Evolutionary conservation across 176 grass and related monocot species (phyloP), one percentile per base, ranked within the genome.

Genomic region (Phoenix roebelenii): DNA sequence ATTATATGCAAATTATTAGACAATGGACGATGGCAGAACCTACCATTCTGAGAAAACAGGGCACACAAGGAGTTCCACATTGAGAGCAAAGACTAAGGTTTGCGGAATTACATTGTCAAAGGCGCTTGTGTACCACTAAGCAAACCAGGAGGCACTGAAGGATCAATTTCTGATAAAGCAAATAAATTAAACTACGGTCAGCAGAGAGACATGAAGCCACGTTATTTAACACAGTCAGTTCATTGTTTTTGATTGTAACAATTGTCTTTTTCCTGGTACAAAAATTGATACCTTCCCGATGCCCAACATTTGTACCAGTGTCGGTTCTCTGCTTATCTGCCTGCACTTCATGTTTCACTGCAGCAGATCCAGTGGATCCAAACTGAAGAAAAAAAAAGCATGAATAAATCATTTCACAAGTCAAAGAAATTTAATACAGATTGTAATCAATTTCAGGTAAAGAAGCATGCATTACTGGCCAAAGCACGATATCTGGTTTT

Each of bases 401-500:
- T 49, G 6, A 28, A 63, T 54, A 57, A 58, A 71, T 18, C 26
- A 51, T 59, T 67, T 66, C 14, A 30, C 60, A 29, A 49, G 57
- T 70, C 67, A 28, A 23, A 44, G 35, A 30, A 0, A 22, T 15
- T 52, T 49, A 76, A 69, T 6, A 63, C 15, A 66, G n/a, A 30
- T 30, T 30, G 5, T 1, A 5, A 18, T 26, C 23, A 25, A 23
- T 26, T 25, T 25, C 2, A 66, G 22, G n/a, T 16, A 66, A 50
- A 19, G 50, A 28, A 57, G 44, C 50, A 77, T 49, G 44, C 50
- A 77, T 49, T 83, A 83, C 85, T 72, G 75, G 64, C 22, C 29
- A 73, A 32, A 19, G 65, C 69, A 67, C 23, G 61, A 28, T 15
- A 23, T 74, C 65, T 19, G 16, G n/a, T 18, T 74, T 69, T 22